phyloP scores from a whole-genome alignment of 306 rosid species.

The Inga leiocalycina region DNA sequence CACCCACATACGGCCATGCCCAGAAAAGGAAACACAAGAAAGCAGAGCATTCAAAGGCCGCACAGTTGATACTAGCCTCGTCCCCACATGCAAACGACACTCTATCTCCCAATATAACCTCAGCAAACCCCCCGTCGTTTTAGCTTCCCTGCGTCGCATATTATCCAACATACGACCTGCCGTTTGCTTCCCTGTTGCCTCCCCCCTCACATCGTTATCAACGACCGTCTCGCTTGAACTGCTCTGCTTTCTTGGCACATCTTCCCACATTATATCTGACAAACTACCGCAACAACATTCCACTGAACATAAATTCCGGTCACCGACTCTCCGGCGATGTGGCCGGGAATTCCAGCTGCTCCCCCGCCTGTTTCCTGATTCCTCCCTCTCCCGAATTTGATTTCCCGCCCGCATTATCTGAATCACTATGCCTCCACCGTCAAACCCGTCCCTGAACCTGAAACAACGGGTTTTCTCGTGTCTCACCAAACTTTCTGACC shows the following conservation, averaged over 20 bases:
- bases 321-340: conserved; percentile 50
- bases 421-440: conserved; percentile 48
- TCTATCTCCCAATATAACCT: neutral
- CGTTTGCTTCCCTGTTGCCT: neutral
- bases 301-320: neutral
- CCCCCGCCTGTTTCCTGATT: neutral
- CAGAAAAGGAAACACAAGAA: neutral
- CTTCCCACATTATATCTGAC: conserved; percentile 1
- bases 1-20: neutral
- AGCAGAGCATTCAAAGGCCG: too few relatives aligned
- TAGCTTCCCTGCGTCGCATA: neutral
- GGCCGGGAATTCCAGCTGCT: conserved; percentile 38
- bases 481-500: conserved; percentile 81
- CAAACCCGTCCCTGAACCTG: conserved; percentile 43
- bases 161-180: neutral
- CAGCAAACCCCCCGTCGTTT: conserved; percentile 12
- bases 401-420: neutral
- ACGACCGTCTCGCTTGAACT: neutral
- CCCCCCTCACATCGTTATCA: neutral
- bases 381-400: neutral
- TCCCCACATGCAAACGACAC: conserved; percentile 1
- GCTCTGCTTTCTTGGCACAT: neutral
- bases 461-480: conserved; percentile 71
- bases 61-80: neutral
- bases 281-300: neutral